Conservation (phyloP, 257 asterid species). For the Nicotiana noctiflora region DNA sequence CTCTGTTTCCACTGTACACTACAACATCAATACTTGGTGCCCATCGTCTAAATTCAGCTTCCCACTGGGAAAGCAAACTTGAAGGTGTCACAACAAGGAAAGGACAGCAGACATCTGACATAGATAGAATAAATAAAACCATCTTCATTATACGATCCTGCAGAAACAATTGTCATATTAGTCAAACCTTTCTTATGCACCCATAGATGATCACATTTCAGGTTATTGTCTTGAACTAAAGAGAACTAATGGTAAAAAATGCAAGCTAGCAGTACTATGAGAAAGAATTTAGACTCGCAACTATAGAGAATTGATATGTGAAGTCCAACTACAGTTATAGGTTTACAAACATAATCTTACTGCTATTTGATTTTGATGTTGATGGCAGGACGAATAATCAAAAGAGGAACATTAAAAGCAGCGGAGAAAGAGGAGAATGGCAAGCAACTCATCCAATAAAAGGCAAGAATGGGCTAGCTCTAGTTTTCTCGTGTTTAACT, state of each 20-base stretch:
- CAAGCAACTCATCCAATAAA: not conserved
- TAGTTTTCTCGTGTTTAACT: not conserved
- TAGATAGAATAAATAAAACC: slow-evolving; percentile 33
- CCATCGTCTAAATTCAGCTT: slow-evolving; percentile 49
- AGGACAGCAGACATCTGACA: slow-evolving; percentile 40
- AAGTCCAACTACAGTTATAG: not conserved
- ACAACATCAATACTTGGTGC: slow-evolving; percentile 57
- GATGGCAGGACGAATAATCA: not conserved
- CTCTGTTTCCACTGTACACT: slow-evolving; percentile 45
- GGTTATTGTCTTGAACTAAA: not conserved
- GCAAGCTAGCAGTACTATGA: not conserved
- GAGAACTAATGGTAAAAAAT: not conserved
- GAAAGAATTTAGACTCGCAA: not conserved
- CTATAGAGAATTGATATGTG: not conserved
- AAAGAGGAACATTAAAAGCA: not conserved
- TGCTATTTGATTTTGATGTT: not conserved
- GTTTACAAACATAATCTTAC: not conserved
- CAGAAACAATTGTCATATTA: slow-evolving; percentile 12
- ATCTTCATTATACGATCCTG: slow-evolving; percentile 47
- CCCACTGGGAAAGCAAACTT: slow-evolving; percentile 44
- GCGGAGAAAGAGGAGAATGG: not conserved
- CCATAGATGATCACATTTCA: not conserved
- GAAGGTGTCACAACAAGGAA: slow-evolving; percentile 47
- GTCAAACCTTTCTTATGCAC: slow-evolving; percentile 5
- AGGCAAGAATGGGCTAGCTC: not conserved